Evolutionary conservation across 805 yeast species (phyloP), one percentile per base, ranked within the genome.

Genomic region (Candida xiaguanensis): DNA sequence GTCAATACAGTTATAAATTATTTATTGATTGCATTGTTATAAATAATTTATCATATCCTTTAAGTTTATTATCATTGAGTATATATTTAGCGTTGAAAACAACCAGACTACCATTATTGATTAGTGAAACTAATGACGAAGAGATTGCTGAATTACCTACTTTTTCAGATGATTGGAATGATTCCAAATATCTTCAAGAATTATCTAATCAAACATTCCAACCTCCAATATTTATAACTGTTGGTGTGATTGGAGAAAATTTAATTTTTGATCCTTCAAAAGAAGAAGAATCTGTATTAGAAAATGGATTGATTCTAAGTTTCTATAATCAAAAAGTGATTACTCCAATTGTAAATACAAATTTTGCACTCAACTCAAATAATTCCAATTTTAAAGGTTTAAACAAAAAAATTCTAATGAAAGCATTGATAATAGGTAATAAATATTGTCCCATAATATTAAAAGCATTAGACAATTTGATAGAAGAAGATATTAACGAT

Each of bases 281-380:
- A n/a, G 85, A 82, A 43, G 99, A 91, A 59, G 90, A 86, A 56
- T 85, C 80, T 44, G 95, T 90, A 2, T 72, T 89, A 43, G 96
- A 91, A 47, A 82, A 85, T 43, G 96, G 96, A 1, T 47, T 91
- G 15, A 66, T 89, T 34, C 56, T 86, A 3, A 81, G 90, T 24
- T 91, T 83, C 78, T 75, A 76, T 40, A 65, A 80, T 41, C 80
- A 79, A n/a, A 67, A 71, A 41, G 76, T 86, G 1, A 75, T 80
- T 8, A 74, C 95, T 0, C 96, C 97, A 1, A 66, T 89, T 3
- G 72, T 80, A 46, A 80, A 84, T 14, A 59, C 85, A n/a, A 78
- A 81, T 34, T 65, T 87, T 18, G 80, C 80, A 28, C 68, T 68
- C 7, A 69, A 74, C 33, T 63, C 73, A 4, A 63, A 61, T 36